Conservation (phyloP, 2,329 filamentous ascomycete genomes). For the Aureobasidium sp. region DNA sequence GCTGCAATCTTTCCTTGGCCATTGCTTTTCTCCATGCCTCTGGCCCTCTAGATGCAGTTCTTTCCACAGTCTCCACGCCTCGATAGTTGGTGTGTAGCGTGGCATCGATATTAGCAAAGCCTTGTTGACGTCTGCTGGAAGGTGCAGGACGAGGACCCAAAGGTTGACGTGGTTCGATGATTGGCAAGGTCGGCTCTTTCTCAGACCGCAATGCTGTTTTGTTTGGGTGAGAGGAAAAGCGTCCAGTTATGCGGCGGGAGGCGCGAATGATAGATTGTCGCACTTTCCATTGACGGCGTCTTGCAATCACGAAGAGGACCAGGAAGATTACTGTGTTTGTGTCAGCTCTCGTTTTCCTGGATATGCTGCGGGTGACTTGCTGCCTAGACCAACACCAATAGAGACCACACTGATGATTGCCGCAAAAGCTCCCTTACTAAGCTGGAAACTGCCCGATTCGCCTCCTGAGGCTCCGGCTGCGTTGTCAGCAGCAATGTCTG, state of each 20-base stretch:
- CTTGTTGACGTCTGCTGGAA: background rate
- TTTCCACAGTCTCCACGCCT: background rate
- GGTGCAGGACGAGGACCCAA: background rate
- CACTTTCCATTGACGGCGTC: constrained; percentile 78
- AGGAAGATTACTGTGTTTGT: background rate
- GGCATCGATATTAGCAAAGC: background rate
- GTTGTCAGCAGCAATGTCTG: constrained; percentile 21
- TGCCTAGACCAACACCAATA: constrained; percentile 54
- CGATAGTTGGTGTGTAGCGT: background rate
- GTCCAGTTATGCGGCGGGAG: constrained; percentile 40
- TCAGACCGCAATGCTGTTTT: constrained; percentile 13
- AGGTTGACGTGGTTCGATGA: constrained; percentile 1
- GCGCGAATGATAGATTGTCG: constrained; percentile 65
- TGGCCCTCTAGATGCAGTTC: background rate
- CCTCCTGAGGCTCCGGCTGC: constrained; percentile 59
- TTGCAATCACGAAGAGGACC: constrained; percentile 69
- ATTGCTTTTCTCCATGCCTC: constrained; percentile 2
- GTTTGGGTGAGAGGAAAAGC: constrained; percentile 21
- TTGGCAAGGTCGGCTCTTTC: background rate
- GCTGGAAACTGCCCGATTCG: constrained; percentile 51
- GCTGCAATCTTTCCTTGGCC: background rate
- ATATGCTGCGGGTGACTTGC: constrained; percentile 50
- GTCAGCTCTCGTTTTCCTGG: constrained; percentile 7
- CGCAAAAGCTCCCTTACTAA: constrained; percentile 64
- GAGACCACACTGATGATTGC: constrained; percentile 70